These are phyloP conservation scores for Anthracocystis panici-leucophaei DNA, from an alignment of 1,284 basidiomycete species.

Conservation along the genomic window DNA sequence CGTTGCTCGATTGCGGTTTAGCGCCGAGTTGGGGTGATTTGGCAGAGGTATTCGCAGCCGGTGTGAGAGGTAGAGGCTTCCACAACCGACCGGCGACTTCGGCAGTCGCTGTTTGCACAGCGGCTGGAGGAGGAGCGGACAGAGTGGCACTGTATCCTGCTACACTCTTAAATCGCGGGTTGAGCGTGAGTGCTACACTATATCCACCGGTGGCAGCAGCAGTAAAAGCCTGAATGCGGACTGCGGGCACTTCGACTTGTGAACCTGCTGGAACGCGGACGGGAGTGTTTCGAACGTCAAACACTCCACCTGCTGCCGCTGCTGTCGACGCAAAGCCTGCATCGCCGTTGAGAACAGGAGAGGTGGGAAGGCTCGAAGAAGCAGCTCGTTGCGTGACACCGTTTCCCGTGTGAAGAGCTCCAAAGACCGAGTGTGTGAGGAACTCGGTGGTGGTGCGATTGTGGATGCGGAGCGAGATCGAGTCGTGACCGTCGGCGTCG, in stretches of 20 bases:
- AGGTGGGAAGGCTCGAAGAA: conserved; percentile 25
- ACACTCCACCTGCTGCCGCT: conserved; percentile 2
- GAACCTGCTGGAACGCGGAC: conserved; percentile 6
- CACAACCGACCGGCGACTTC: conserved; percentile 8
- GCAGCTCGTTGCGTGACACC: conserved; percentile 10
- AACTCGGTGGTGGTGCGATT: conserved; percentile 32
- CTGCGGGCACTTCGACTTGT: conserved; percentile 11
- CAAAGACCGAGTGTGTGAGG: conserved; percentile 35
- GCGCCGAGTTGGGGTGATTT: conserved; percentile 9
- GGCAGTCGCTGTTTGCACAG: background rate
- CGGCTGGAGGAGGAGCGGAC: conserved; percentile 14
- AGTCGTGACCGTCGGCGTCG: conserved; percentile 21
- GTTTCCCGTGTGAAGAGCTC: conserved; percentile 28
- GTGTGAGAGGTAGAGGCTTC: conserved; percentile 19
- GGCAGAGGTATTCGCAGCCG: background rate
- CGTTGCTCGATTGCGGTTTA: background rate
- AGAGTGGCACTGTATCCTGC: conserved; percentile 10
- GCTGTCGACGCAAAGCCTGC: background rate
- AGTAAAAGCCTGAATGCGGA: conserved; percentile 27
- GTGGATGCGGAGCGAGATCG: conserved; percentile 31
- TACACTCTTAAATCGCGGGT: conserved; percentile 6
- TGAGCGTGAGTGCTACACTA: conserved; percentile 22
- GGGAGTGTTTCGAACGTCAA: conserved; percentile 32
- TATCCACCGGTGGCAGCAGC: conserved; percentile 34
- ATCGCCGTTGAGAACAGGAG: conserved; percentile 8